These are phyloP conservation scores for Eleusine indica DNA, from an alignment of 176 grass and related monocot genomes.

Conservation along the genomic window DNA sequence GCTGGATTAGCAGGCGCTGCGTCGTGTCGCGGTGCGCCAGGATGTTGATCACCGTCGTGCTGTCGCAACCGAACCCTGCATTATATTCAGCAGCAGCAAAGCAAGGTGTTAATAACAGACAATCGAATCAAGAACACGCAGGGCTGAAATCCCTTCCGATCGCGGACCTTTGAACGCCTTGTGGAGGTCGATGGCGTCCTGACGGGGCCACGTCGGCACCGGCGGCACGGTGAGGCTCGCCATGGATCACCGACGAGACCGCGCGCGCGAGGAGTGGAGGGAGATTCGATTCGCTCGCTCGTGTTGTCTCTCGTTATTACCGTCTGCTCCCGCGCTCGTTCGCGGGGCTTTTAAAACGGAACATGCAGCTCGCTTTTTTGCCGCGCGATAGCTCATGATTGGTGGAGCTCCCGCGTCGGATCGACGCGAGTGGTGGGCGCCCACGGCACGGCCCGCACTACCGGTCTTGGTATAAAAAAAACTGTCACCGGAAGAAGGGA, in stretches of 20 bases:
- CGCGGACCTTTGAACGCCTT: slow-evolving; percentile 68
- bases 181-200: slow-evolving; percentile 91
- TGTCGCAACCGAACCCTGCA: slow-evolving; percentile 85
- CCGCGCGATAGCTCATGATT: neutral
- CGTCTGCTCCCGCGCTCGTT: neutral
- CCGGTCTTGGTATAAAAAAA: too few relatives aligned
- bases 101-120: neutral
- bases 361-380: neutral
- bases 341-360: neutral
- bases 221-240: slow-evolving; percentile 76
- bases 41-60: slow-evolving; percentile 64
- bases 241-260: slow-evolving; percentile 9
- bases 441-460: neutral
- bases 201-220: slow-evolving; percentile 56
- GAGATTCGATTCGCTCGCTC: neutral
- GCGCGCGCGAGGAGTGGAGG: too few relatives aligned
- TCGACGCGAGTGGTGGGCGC: slow-evolving; percentile 24
- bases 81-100: neutral
- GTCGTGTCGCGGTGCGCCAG: slow-evolving; percentile 71
- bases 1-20: slow-evolving; percentile 63
- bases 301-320: neutral
- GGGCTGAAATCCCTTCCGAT: neutral
- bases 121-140: neutral
- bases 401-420: neutral
- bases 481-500: too few relatives aligned